phyloP scores from a whole-genome alignment of 805 yeast species.

The Metschnikowia peoriensis region DNA sequence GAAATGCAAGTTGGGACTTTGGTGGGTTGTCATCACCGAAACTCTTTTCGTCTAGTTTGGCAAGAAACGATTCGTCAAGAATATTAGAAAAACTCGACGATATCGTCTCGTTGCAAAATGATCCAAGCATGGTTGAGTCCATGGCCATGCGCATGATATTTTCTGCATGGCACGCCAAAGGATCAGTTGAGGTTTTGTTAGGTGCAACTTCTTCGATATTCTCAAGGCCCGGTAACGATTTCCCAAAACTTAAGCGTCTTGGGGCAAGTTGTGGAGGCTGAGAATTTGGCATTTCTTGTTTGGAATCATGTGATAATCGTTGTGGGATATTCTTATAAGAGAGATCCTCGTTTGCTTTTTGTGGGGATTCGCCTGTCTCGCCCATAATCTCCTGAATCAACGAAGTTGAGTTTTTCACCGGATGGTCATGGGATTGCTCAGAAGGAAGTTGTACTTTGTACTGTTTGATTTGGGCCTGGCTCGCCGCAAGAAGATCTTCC shows the following conservation, averaged over 20 bases:
- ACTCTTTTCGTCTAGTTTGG: slow-evolving; percentile 16
- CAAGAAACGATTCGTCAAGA: slow-evolving; percentile 31
- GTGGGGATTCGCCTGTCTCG: too few species aligned
- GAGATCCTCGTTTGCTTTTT: too few species aligned
- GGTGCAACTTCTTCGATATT: background rate
- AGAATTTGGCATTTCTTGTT: background rate
- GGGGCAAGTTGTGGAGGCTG: background rate
- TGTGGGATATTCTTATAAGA: background rate
- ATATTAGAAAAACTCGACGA: slow-evolving; percentile 34
- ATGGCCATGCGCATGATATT: slow-evolving; percentile 47
- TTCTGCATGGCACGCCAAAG: slow-evolving; percentile 46
- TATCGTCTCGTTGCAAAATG: slow-evolving; percentile 37
- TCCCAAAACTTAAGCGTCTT: background rate
- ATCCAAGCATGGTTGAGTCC: slow-evolving; percentile 45
- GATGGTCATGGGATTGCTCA: background rate
- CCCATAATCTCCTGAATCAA: too few species aligned
- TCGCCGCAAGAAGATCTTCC: slow-evolving; percentile 21
- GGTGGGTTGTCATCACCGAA: background rate
- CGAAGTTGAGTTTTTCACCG: background rate
- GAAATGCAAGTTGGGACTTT: slow-evolving; percentile 10
- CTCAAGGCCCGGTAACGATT: background rate
- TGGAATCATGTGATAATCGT: background rate
- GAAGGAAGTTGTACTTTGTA: slow-evolving; percentile 21
- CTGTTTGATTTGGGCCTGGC: slow-evolving; percentile 13
- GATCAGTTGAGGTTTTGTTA: slow-evolving; percentile 28